Base-by-base conservation (phyloP, 495 filamentous ascomycete species). In the Penicillium roqueforti region DNA sequence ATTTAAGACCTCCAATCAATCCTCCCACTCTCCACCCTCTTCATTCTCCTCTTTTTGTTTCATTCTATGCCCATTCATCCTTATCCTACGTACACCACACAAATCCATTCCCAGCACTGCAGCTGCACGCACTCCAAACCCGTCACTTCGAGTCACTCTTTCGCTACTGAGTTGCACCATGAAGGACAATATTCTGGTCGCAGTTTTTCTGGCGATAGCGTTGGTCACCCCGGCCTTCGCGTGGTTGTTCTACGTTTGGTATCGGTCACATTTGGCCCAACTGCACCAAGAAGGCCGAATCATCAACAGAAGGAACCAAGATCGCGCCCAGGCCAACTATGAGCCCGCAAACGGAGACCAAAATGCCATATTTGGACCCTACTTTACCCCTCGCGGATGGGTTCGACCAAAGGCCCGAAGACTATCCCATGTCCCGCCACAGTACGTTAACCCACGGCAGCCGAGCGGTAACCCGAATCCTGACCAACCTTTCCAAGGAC, bases 301-400 rank as follows among this genome's bases (percentile, higher is more conserved):
- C 8, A 29, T 50, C n/a, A 0, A 7, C 36, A 29, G 34, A 20
- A 26, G 34, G 14, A 16, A 25, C 32, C 34, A 7, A 6, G 47
- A 50, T n/a, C 47, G 47, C 4, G 36, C 22, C 6, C 34, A 50
- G 5, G 47, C 47, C 22, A 38, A 39, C 25, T 50, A 38, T 18
- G 22, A 26, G n/a, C 47, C 25, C 0, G n/a, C n/a, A 3, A 40
- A 38, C 20, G 47, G 16, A n/a, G 0, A n/a, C 22, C 22, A 26
- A 19, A 3, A 8, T 4, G 8, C 36, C 14, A 10, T 19, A 3
- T 6, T 29, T 9, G 47, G 47, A 29, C 34, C 47, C 16, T 38
- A 39, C 19, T 50, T 50, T 13, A 50, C 47, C 9, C 2, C 23
- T 6, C 47, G 36, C 2, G 36, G 36, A 9, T 50, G 47, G 47